phyloP scores from a whole-genome alignment of 345 rosid genomes.

The Euphorbia peplus region DNA sequence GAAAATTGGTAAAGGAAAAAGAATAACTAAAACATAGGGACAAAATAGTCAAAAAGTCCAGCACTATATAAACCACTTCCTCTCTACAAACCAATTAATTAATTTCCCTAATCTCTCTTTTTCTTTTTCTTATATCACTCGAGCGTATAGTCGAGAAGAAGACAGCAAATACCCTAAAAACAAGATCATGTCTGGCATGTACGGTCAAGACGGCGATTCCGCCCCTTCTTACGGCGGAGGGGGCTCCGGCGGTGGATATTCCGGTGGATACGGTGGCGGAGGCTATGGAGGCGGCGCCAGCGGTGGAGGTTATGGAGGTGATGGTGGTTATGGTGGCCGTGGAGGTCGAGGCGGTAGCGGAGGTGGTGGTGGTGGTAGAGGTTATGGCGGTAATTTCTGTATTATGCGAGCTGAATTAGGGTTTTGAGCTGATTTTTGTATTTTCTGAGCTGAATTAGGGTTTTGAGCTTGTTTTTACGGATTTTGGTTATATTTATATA shows the following conservation, averaged over 20 bases:
- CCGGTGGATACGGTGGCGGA: conserved; percentile 26
- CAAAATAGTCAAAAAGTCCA: neutral
- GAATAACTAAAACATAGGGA: no score
- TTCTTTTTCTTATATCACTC: neutral
- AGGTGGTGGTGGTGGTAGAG: conserved; percentile 18
- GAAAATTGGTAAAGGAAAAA: no score
- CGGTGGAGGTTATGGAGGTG: conserved; percentile 40
- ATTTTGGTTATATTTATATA: neutral
- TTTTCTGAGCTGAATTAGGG: conserved; percentile 10
- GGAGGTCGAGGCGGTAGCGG: conserved; percentile 20
- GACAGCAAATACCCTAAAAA: neutral
- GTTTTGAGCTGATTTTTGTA: conserved; percentile 13
- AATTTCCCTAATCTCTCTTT: neutral
- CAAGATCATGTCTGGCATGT: conserved; percentile 62
- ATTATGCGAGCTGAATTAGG: neutral
- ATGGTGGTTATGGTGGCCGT: conserved; percentile 32
- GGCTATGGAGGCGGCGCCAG: conserved; percentile 33
- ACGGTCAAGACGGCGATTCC: conserved; percentile 63
- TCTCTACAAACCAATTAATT: neutral
- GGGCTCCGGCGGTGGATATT: conserved; percentile 31
- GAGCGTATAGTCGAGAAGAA: neutral
- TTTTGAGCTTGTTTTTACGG: conserved; percentile 1
- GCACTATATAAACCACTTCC: neutral
- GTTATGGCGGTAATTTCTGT: conserved; percentile 19
- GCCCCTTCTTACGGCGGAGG: conserved; percentile 34